These are phyloP conservation scores for Selenicereus undatus DNA, from an alignment of 148 eudicot species.

Conservation along the genomic window DNA sequence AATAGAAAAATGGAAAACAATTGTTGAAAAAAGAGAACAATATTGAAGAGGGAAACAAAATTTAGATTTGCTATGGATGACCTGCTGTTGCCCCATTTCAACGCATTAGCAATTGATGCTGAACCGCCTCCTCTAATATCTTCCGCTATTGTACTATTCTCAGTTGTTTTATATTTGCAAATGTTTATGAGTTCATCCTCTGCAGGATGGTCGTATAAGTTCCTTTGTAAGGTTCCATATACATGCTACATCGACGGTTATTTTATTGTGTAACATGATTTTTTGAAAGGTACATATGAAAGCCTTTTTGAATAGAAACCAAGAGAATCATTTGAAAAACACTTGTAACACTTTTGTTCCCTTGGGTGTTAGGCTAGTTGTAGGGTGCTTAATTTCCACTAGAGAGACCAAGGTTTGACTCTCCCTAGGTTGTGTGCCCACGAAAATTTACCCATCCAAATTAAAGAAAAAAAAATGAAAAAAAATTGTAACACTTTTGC, in stretches of 20 bases:
- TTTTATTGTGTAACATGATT: neutral
- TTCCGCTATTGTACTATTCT: neutral
- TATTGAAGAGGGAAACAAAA: neutral
- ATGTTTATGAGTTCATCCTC: neutral
- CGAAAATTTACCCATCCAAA: too few species aligned
- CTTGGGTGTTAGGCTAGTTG: too few species aligned
- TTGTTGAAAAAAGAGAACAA: neutral
- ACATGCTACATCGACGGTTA: neutral
- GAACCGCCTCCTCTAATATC: neutral
- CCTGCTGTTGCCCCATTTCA: neutral
- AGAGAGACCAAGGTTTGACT: too few species aligned
- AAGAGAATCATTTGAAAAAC: neutral
- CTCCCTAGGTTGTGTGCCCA: too few species aligned
- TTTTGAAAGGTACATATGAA: neutral
- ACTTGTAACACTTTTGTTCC: neutral
- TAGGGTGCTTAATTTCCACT: too few species aligned
- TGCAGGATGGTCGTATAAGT: neutral
- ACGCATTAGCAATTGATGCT: neutral
- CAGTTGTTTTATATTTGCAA: neutral
- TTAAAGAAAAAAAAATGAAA: too few species aligned
- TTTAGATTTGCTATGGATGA: neutral
- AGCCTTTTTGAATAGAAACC: neutral
- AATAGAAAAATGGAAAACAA: neutral
- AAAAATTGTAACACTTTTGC: neutral
- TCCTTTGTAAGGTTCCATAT: neutral